phyloP scores from a whole-genome alignment of 2,329 filamentous ascomycete species.

The Karstenula rhodostoma region DNA sequence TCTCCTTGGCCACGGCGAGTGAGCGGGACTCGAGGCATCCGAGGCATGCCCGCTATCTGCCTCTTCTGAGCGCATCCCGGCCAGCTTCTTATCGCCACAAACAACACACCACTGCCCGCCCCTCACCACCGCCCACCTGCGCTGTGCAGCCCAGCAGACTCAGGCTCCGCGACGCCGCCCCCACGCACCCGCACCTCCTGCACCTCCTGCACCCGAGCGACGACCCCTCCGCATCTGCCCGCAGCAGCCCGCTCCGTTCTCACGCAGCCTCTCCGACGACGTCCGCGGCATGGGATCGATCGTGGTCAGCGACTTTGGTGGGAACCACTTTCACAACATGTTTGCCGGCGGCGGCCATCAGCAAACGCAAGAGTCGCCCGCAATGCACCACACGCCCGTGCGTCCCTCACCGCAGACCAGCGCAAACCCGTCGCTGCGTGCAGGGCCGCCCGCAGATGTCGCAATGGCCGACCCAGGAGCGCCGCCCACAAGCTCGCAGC shows the following conservation, averaged over 20 bases:
- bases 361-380: constrained; percentile 47
- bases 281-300: constrained; percentile 67
- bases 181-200: constrained; percentile 21
- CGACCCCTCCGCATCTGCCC: constrained; percentile 8
- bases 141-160: constrained; percentile 22
- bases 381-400: constrained; percentile 44
- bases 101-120: constrained; percentile 18
- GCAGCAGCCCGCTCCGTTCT: constrained; percentile 15
- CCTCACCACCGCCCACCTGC: constrained; percentile 13
- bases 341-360: constrained; percentile 58
- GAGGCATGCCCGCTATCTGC: constrained; percentile 32
- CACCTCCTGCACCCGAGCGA: constrained; percentile 15
- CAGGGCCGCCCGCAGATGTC: constrained; percentile 41
- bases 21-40: constrained; percentile 32
- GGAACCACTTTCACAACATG: constrained; percentile 78
- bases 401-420: constrained; percentile 42
- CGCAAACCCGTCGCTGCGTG: constrained; percentile 35
- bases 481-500: constrained; percentile 42
- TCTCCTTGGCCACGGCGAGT: constrained; percentile 52
- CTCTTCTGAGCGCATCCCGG: constrained; percentile 31
- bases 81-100: constrained; percentile 30
- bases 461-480: constrained; percentile 51
- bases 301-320: constrained; percentile 73
- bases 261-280: constrained; percentile 30
- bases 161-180: constrained; percentile 21